Conservation (phyloP, 352 stramenopile species). For the Blastocystis sp. region DNA sequence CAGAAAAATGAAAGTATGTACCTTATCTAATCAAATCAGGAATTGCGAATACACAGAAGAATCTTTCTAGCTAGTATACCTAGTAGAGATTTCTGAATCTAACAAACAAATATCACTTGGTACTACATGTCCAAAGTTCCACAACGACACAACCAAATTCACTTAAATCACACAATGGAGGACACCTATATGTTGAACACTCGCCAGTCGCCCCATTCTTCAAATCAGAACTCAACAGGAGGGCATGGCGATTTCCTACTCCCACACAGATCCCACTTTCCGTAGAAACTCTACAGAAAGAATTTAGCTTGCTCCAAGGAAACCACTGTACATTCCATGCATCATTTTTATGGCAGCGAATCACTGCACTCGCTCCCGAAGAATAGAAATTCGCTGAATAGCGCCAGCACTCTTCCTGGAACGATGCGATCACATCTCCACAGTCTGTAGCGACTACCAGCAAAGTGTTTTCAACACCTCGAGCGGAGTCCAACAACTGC, state of each 20-base stretch:
- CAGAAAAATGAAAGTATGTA: no score
- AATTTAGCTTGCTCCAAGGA: slow-evolving; percentile 1
- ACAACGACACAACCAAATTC: slow-evolving; percentile 22
- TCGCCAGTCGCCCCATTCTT: neutral
- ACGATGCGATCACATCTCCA: neutral
- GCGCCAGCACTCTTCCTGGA: neutral
- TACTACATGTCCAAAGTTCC: slow-evolving; percentile 4
- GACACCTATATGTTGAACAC: neutral
- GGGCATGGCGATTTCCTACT: slow-evolving; percentile 13
- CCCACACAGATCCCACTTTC: neutral
- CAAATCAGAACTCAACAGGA: neutral
- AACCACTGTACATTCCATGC: neutral
- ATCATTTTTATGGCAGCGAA: neutral
- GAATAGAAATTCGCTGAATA: slow-evolving; percentile 5
- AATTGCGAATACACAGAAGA: no score
- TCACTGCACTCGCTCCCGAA: neutral
- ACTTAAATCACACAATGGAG: neutral
- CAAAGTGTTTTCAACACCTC: neutral
- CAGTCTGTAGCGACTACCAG: neutral
- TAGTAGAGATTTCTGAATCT: no score
- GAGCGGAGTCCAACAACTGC: slow-evolving; percentile 3
- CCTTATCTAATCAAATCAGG: no score
- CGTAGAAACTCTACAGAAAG: neutral
- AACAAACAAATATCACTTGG: no score
- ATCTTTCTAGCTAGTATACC: no score